Conservation (phyloP, 306 rosid genomes). For the Quercus alba region DNA sequence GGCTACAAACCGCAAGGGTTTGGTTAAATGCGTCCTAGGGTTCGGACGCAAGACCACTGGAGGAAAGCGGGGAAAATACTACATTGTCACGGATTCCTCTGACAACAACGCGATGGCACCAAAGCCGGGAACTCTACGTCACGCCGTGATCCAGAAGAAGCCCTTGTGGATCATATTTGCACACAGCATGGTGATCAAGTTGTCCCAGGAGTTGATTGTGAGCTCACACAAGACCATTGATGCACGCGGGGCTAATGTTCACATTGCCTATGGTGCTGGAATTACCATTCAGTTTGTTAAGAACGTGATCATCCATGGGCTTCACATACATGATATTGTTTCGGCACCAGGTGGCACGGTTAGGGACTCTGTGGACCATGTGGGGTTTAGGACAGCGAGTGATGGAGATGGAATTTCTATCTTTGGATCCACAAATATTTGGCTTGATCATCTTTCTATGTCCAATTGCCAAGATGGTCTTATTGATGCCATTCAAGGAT, state of each 20-base stretch:
- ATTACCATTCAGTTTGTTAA: conserved; percentile 43
- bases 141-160: conserved; percentile 35
- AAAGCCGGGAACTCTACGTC: conserved; percentile 61
- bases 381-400: conserved; percentile 41
- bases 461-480: conserved; percentile 65
- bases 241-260: conserved; percentile 70
- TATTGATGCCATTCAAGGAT: conserved; percentile 60
- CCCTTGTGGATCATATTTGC: conserved; percentile 81
- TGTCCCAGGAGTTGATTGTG: conserved; percentile 52
- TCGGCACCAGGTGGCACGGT: conserved; percentile 47
- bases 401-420: conserved; percentile 83
- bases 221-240: conserved; percentile 82
- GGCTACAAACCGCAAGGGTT: conserved; percentile 49
- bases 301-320: conserved; percentile 66
- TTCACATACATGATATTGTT: conserved; percentile 39
- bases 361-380: conserved; percentile 51
- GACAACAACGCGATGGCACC: conserved; percentile 47
- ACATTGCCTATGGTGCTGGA: conserved; percentile 57
- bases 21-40: conserved; percentile 61
- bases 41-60: conserved; percentile 68
- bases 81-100: conserved; percentile 53
- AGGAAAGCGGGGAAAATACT: conserved; percentile 44
- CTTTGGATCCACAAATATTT: conserved; percentile 62
- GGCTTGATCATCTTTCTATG: conserved; percentile 84
- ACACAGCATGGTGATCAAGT: conserved; percentile 52